Evolutionary conservation across 257 asterid genomes (phyloP), one percentile per base, ranked within the genome.

Genomic region (Gynochthodes officinalis): DNA sequence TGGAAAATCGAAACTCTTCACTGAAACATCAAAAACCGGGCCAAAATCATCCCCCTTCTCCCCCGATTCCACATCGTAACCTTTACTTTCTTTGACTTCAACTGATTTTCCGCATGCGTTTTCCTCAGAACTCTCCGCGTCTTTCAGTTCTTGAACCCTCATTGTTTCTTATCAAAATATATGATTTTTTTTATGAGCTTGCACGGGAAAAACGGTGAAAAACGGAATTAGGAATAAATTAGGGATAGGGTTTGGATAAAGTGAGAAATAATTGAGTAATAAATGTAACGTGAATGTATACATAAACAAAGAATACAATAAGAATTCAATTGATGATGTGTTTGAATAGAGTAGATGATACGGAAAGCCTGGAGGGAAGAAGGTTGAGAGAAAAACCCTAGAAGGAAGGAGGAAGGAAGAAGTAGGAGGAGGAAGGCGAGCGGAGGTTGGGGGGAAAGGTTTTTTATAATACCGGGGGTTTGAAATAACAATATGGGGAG

Each of bases 1-100:
- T 7, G 93, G 84, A 70, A 83, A 88, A 63, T 89, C 96, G 72
- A 89, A 77, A 53, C 54, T 77, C 77, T 87, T 88, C 0, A 93
- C 96, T 48, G 96, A 84, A 50, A 91, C 83, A 76, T 94, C 97
- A n/a, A 85, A 49, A 27, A 76, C 73, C 21, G 89, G 70, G 52
- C 78, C 88, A 57, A 72, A 69, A n/a, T 69, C 82, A 78, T 75
- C 77, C 58, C 76, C 77, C 35, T 73, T 72, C 39, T 74, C 75
- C 39, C 75, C 73, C 19, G 74, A 44, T 76, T 80, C 76, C 33
- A 81, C 87, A 64, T 71, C 82, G 27, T 58, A 67, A 54, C 49
- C 67, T 70, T 67, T 78, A 67, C 52, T 61, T 62, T 81, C 82
- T 58, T 75, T 53, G 10, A 43, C 27, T 70, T 61, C 50, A 4